These are phyloP conservation scores for Didymella pinodella DNA, from an alignment of 2,329 filamentous ascomycete genomes.

Conservation along the genomic window DNA sequence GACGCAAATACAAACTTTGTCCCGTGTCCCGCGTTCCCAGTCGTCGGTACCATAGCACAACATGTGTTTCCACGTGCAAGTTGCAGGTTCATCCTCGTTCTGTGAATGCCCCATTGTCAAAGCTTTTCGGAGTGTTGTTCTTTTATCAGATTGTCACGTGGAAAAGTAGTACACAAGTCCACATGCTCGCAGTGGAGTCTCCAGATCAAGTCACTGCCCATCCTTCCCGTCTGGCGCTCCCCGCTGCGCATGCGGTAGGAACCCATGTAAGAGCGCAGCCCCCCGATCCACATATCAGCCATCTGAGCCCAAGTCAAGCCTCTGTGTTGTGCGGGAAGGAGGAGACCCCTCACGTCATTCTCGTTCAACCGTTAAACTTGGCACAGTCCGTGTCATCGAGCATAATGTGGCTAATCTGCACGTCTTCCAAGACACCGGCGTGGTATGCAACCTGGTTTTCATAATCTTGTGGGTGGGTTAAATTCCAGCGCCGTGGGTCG, in stretches of 20 bases:
- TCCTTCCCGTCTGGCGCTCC: slow-evolving; percentile 47
- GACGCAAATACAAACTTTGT: background rate
- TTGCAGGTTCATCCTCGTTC: slow-evolving; percentile 1
- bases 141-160: slow-evolving; percentile 5
- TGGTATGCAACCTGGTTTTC: background rate
- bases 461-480: slow-evolving; percentile 4
- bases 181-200: slow-evolving; percentile 11
- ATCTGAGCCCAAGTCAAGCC: background rate
- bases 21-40: slow-evolving; percentile 3
- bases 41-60: slow-evolving; percentile 6
- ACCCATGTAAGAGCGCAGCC: slow-evolving; percentile 33
- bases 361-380: slow-evolving; percentile 13
- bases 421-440: slow-evolving; percentile 5
- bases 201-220: slow-evolving; percentile 37
- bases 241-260: slow-evolving; percentile 28
- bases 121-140: background rate
- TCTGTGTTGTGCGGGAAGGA: slow-evolving; percentile 24
- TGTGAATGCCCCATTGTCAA: background rate
- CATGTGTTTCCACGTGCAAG: slow-evolving; percentile 11
- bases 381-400: background rate
- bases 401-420: slow-evolving; percentile 9
- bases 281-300: slow-evolving; percentile 31
- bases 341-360: slow-evolving; percentile 9
- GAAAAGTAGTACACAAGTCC: background rate
- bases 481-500: slow-evolving; percentile 21